A percentile compares a stretch with the other conserved stretches of the same genome.
phyloP scores from a whole-genome alignment of 768 basidiomycete genomes.

The Lentinula edodes region DNA sequence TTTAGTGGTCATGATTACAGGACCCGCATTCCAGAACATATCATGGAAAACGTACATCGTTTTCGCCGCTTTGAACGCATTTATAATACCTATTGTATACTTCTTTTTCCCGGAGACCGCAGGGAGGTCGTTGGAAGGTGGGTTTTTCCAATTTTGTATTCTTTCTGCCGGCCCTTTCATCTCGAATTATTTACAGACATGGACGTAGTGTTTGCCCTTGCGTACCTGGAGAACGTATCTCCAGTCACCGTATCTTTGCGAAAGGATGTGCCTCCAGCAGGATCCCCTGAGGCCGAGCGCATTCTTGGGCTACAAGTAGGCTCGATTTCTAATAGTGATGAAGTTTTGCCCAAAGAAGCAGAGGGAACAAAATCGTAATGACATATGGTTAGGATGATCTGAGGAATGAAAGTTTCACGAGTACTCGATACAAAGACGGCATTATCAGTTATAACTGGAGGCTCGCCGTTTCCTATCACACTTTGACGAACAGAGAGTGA shows the following conservation, averaged over 20 bases:
- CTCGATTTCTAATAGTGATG: background rate
- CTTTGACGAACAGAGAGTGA: background rate
- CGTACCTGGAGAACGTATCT: constrained; percentile 37
- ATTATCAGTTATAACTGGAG: too few relatives aligned
- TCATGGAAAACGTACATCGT: constrained; percentile 58
- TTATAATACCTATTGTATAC: constrained; percentile 53
- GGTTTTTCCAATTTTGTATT: background rate
- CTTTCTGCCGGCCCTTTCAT: background rate
- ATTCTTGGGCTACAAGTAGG: constrained; percentile 29
- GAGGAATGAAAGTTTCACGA: background rate
- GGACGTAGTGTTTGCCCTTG: constrained; percentile 43
- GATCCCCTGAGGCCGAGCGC: constrained; percentile 37
- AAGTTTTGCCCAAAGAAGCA: background rate
- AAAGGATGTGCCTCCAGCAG: constrained; percentile 38
- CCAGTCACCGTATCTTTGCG: constrained; percentile 38
- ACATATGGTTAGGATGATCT: too few relatives aligned
- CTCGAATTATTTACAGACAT: constrained; percentile 23
- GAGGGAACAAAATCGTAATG: background rate
- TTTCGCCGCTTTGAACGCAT: constrained; percentile 52
- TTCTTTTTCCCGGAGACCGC: constrained; percentile 60
- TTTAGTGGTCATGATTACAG: constrained; percentile 54
- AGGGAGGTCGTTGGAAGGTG: constrained; percentile 50
- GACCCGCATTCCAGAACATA: constrained; percentile 53
- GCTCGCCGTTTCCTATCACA: too few relatives aligned
- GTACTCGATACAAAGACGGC: too few relatives aligned